These are phyloP conservation scores for Xylaria sp. DNA, from an alignment of 2,329 filamentous ascomycete species.

Conservation along the genomic window DNA sequence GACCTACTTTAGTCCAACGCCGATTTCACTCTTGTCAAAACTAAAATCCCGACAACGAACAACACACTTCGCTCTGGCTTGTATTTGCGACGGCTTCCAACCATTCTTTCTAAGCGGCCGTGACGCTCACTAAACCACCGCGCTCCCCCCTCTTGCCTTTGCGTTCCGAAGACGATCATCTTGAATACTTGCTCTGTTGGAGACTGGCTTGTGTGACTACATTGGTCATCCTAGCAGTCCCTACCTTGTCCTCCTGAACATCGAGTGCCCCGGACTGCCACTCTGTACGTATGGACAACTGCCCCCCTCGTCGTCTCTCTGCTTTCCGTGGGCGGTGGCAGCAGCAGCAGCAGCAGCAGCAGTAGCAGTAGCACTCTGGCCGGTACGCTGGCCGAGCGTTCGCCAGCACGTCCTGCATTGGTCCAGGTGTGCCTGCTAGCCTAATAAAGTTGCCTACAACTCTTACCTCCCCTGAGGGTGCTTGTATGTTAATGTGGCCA, in stretches of 20 bases:
- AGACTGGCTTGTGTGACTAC: slow-evolving; percentile 18
- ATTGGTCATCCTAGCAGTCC: slow-evolving; percentile 24
- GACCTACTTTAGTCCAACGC: slow-evolving; percentile 19
- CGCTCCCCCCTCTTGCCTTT: background rate
- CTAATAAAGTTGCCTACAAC: slow-evolving; percentile 15
- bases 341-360: slow-evolving; percentile 4
- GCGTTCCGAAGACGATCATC: slow-evolving; percentile 14
- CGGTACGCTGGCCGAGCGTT: slow-evolving; percentile 14
- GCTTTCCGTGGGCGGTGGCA: background rate
- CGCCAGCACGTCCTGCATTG: slow-evolving; percentile 12
- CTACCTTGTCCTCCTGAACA: slow-evolving; percentile 8
- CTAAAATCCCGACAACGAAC: slow-evolving; percentile 9
- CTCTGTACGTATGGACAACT: slow-evolving; percentile 20
- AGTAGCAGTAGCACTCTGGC: slow-evolving; percentile 1
- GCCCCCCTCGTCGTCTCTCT: slow-evolving; percentile 1
- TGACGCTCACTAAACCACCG: background rate
- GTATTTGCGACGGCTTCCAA: slow-evolving; percentile 19
- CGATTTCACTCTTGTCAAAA: slow-evolving; percentile 17
- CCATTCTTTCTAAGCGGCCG: slow-evolving; percentile 9
- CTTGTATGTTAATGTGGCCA: slow-evolving; percentile 29
- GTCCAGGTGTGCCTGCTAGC: slow-evolving; percentile 1
- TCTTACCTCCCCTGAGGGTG: slow-evolving; percentile 4
- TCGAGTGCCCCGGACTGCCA: slow-evolving; percentile 4
- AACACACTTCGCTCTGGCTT: slow-evolving; percentile 11
- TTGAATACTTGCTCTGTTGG: slow-evolving; percentile 21